Evolutionary conservation across 768 basidiomycete species (phyloP).

Genomic region (Mycena crocata): DNA sequence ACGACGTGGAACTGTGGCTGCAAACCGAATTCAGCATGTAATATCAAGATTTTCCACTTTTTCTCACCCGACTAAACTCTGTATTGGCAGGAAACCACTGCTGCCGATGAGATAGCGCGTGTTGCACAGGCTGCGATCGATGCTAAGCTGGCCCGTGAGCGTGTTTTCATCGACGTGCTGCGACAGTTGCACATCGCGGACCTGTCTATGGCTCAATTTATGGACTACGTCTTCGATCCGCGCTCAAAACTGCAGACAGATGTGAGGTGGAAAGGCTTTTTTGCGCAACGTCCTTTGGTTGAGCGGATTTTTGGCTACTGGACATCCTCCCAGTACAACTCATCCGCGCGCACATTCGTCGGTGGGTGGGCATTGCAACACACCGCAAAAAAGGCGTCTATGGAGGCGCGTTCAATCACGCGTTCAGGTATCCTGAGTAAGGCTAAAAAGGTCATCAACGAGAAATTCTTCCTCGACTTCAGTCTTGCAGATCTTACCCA

Average conservation of each 20-base stretch:
- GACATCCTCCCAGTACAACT: slow-evolving; percentile 14
- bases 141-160: neutral
- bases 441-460: slow-evolving; percentile 21
- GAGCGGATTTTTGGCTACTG: slow-evolving; percentile 23
- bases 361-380: neutral
- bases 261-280: slow-evolving; percentile 15
- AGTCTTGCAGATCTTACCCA: slow-evolving; percentile 10
- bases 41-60: neutral
- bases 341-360: neutral
- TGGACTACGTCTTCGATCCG: slow-evolving; percentile 16
- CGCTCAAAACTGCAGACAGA: neutral
- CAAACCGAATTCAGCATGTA: no score
- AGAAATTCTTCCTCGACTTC: slow-evolving; percentile 23
- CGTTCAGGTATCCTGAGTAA: slow-evolving; percentile 17
- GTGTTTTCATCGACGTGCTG: neutral
- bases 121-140: neutral
- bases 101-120: neutral
- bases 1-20: no score
- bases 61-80: neutral
- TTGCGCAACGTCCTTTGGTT: slow-evolving; percentile 14
- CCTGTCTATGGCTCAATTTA: slow-evolving; percentile 1
- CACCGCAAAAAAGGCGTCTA: neutral
- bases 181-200: neutral
- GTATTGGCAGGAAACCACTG: neutral
- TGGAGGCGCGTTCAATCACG: slow-evolving; percentile 14